Evolutionary conservation across 495 filamentous ascomycete species (phyloP), one percentile per base, ranked within the genome.

Genomic region (Podospora tetraspora): DNA sequence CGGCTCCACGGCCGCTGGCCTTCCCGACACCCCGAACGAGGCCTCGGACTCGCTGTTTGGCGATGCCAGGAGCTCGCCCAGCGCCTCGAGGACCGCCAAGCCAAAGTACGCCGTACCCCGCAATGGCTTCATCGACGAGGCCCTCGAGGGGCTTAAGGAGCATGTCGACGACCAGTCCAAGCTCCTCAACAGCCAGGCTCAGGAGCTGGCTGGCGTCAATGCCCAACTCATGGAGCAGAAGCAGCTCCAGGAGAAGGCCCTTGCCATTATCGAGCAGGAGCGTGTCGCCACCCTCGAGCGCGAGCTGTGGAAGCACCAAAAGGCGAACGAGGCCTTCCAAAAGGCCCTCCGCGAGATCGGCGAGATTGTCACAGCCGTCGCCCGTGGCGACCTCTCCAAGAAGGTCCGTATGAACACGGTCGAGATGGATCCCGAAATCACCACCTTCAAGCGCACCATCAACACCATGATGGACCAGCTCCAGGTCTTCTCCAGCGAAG

Each of bases 391-490:
- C 76, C 84, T 99, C 63, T 96, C 92, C 77, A 97, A 97, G 86
- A 98, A 98, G 80, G 96, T 98, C 63, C 88, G 94, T 60, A 95
- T 99, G 72, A 94, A 98, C 76, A 91, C 91, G 9, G 87, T 93
- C 72, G 95, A 99, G 79, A 95, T 97, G 91, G 95, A 99, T 84
- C 94, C 95, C 1, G 96, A 99, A 84, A 99, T 99, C 74, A 92
- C 92, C n/a, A 94, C 91, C 5, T 99, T 99, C 86, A 99, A 99
- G 83, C 89, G 92, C 66, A 97, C 94, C 57, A 89, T 92, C 82
- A 99, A 99, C 75, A 96, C 90, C 64, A 99, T 99, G 95, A 96
- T 98, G 87, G 95, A 98, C 76, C 95, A 98, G 81, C 85, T 99
- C 65, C 94, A 97, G 77, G 91, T 95, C 63, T 99, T 99, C 80